Conservation (phyloP, 2,329 filamentous ascomycete genomes). For the Hypomyces perniciosus region DNA sequence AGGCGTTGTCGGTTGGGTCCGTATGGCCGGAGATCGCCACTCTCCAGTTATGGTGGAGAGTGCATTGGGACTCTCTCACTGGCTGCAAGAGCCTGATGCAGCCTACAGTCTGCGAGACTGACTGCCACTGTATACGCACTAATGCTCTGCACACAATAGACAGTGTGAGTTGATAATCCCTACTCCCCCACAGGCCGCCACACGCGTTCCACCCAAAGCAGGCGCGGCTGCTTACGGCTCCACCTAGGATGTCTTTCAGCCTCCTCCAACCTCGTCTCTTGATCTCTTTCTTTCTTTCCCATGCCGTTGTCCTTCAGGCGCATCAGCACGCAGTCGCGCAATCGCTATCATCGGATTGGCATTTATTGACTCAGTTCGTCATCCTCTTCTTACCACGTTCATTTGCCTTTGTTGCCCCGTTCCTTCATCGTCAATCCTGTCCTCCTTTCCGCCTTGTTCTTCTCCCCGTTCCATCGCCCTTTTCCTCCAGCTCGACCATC, state of each 20-base stretch:
- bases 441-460: constrained; percentile 8
- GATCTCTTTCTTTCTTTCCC: not conserved
- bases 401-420: constrained; percentile 13
- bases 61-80: not conserved
- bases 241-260: constrained; percentile 9
- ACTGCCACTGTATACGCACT: not conserved
- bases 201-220: constrained; percentile 1
- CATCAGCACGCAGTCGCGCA: constrained; percentile 19
- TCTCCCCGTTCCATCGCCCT: constrained; percentile 4
- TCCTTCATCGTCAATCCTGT: constrained; percentile 6
- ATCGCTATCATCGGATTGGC: constrained; percentile 20
- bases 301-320: constrained; percentile 14
- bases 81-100: not conserved
- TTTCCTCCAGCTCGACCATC: constrained; percentile 7
- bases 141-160: constrained; percentile 1
- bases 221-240: constrained; percentile 10
- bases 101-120: not conserved
- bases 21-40: constrained; percentile 29
- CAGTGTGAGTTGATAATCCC: not conserved
- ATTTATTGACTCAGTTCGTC: constrained; percentile 32
- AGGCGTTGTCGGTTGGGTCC: constrained; percentile 9
- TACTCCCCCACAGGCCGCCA: not conserved
- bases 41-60: constrained; percentile 9
- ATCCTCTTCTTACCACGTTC: constrained; percentile 14
- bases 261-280: constrained; percentile 12